phyloP scores from a whole-genome alignment of 345 rosid species.

The rapeseed (Brassica napus) region Da-Ae NC_063442.1:7091501-7092000 shows the following conservation, averaged over 20 bases:
- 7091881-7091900: not conserved
- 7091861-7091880: not conserved
- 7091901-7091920: not conserved
- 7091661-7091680: too few species aligned
- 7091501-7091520: not conserved
- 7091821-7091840: not conserved
- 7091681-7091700: too few species aligned
- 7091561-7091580: not conserved
- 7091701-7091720: too few species aligned
- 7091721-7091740: too few species aligned
- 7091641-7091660: too few species aligned
- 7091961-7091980: conserved; percentile 32
- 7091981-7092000: conserved; percentile 1
- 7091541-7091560: not conserved
- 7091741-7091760: not conserved
- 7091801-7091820: not conserved
- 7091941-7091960: conserved; percentile 12
- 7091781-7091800: not conserved
- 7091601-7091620: too few species aligned
- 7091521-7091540: not conserved
- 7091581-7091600: too few species aligned
- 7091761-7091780: not conserved
- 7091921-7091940: not conserved
- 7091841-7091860: not conserved
- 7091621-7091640: too few species aligned